Evolutionary conservation across 2,329 filamentous ascomycete genomes (phyloP).

Genomic region (Elsinoe necatrix): DNA sequence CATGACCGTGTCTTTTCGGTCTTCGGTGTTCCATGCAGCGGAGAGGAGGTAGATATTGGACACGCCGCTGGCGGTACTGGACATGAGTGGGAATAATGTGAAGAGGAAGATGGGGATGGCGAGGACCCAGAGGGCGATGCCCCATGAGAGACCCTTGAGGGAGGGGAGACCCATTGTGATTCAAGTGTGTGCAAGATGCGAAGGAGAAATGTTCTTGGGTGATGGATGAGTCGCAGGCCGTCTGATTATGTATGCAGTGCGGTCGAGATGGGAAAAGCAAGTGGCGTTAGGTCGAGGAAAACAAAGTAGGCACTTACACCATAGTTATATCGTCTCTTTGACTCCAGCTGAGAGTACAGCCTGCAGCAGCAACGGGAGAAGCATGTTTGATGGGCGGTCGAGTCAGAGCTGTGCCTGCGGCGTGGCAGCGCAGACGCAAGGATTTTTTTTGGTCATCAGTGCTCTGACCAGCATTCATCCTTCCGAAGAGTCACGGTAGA

Average conservation of each 20-base stretch:
- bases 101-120: slow-evolving; percentile 19
- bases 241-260: background rate
- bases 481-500: background rate
- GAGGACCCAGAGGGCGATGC: slow-evolving; percentile 16
- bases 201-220: no score
- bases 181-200: background rate
- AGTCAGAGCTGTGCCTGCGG: background rate
- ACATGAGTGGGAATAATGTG: slow-evolving; percentile 18
- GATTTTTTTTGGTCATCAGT: no score
- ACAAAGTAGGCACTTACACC: background rate
- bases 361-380: background rate
- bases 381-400: background rate
- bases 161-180: background rate
- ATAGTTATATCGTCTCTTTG: background rate
- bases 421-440: background rate
- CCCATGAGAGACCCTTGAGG: slow-evolving; percentile 2
- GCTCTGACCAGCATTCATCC: background rate
- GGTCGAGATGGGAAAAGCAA: background rate
- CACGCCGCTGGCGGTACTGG: slow-evolving; percentile 3
- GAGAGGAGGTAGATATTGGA: slow-evolving; percentile 17
- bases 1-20: slow-evolving; percentile 4
- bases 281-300: background rate
- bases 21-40: slow-evolving; percentile 8
- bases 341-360: background rate
- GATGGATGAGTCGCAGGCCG: no score